Evolutionary conservation across 208 protist species (phyloP).

Genomic region (Blechomonas ayalai): DNA sequence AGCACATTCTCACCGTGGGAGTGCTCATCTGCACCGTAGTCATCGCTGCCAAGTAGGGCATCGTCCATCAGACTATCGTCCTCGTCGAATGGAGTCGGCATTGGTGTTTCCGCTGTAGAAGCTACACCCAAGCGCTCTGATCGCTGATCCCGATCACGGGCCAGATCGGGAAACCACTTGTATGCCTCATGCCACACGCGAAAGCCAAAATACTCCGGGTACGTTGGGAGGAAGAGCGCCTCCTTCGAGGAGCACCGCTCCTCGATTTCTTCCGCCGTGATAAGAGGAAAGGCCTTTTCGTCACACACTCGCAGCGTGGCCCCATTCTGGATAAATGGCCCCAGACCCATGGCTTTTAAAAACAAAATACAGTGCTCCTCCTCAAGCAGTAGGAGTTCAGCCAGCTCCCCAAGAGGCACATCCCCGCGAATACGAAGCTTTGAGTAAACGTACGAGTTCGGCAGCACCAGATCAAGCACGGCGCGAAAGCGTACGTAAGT

Average conservation of each 20-base stretch:
- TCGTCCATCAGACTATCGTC: too few relatives aligned
- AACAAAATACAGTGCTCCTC: slow-evolving; percentile 43
- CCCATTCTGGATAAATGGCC: slow-evolving; percentile 12
- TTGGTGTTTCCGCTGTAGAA: too few relatives aligned
- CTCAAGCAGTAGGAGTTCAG: slow-evolving; percentile 44
- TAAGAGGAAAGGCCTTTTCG: slow-evolving; percentile 18
- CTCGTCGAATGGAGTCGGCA: too few relatives aligned
- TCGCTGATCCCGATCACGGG: too few relatives aligned
- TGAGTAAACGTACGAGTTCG: slow-evolving; percentile 55
- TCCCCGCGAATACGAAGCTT: slow-evolving; percentile 43
- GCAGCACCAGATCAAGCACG: slow-evolving; percentile 67
- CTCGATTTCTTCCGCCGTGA: slow-evolving; percentile 42
- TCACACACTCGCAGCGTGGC: slow-evolving; percentile 20
- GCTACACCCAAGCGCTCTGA: too few relatives aligned
- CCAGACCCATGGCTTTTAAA: slow-evolving; percentile 51
- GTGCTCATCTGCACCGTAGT: too few relatives aligned
- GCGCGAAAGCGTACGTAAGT: slow-evolving; percentile 76
- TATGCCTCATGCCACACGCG: slow-evolving; percentile 49
- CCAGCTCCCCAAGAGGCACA: slow-evolving; percentile 6
- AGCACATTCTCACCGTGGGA: too few relatives aligned
- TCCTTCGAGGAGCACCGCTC: slow-evolving; percentile 28
- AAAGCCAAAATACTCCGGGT: slow-evolving; percentile 64
- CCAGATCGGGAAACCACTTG: slow-evolving; percentile 28
- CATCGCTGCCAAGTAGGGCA: too few relatives aligned
- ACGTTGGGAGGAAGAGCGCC: slow-evolving; percentile 51